Evolutionary conservation across 2,329 filamentous ascomycete genomes (phyloP), one percentile per base, ranked within the genome.

Genomic region (Trichoderma brevicompactum): DNA sequence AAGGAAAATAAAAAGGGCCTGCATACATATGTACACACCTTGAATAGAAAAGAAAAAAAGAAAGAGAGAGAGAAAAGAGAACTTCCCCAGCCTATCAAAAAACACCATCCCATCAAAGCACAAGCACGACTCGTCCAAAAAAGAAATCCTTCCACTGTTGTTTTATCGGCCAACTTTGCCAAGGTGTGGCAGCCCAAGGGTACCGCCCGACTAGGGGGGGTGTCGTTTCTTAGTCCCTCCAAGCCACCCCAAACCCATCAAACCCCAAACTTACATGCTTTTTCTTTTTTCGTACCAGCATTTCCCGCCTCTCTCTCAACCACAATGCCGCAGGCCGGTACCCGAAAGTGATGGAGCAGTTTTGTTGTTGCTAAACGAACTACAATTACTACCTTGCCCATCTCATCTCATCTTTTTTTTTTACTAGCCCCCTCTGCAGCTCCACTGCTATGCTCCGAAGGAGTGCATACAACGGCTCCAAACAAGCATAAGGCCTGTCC

Each of bases 121-220:
- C 5, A 52, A 32, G 12, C 10, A 34, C 10, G 9, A 15, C 4
- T 15, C 41, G 12, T 32, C 10, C 23, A 28, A 28, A 28, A 28
- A 28, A 2, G 23, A 28, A 28, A 28, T 28, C 7, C 13, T 41
- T 43, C n/a, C 9, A n/a, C n/a, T n/a, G 6, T n/a, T 52, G 9
- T 41, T 41, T 28, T 38, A 23, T 62, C 38, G 59, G 59, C 49
- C 49, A 53, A 62, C 59, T 62, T 43, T 40, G 9, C 40, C n/a
- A 36, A 53, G 59, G 48, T 63, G 59, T 63, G 49, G 59, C 59
- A 63, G 59, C 59, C 49, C 59, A 63, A 63, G 59, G 48, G 23
- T 28, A 49, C 34, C 34, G 28, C 49, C 40, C 28, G 48, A 54
- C 59, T 44, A 46, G 49, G 59, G 59, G 59, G 32, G 7, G 44